phyloP scores from a whole-genome alignment of 306 rosid species.

The Prunus mume region DNA sequence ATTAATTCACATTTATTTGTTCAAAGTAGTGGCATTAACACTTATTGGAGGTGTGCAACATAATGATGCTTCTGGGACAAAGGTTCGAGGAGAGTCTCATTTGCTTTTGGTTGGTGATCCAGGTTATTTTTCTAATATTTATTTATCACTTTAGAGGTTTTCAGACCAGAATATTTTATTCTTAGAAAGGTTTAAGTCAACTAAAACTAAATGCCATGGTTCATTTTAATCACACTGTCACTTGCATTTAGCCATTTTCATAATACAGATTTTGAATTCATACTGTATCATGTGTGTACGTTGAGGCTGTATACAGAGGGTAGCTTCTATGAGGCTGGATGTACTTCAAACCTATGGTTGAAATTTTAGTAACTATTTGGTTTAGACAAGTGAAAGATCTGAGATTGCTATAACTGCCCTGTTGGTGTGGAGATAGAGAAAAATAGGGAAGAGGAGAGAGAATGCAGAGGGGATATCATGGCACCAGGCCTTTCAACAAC shows the following conservation, averaged over 20 bases:
- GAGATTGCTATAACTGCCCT: too few species aligned
- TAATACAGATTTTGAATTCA: not conserved
- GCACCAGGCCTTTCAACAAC: too few species aligned
- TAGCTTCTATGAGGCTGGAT: not conserved
- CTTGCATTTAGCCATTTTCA: not conserved
- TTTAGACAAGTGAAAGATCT: too few species aligned
- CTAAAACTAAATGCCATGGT: not conserved
- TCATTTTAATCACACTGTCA: not conserved
- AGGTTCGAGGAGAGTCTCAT: conserved; percentile 95
- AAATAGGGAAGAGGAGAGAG: too few species aligned
- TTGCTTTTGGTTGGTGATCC: conserved; percentile 96
- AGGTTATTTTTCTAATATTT: conserved; percentile 43
- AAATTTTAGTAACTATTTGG: too few species aligned
- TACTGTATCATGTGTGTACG: not conserved
- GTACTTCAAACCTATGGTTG: not conserved
- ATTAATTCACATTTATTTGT: conserved; percentile 22
- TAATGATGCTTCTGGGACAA: conserved; percentile 84
- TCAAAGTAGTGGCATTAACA: conserved; percentile 72
- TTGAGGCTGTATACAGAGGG: not conserved
- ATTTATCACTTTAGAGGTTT: not conserved
- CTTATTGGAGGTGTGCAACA: conserved; percentile 97
- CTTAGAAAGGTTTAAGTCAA: not conserved
- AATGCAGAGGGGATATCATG: too few species aligned
- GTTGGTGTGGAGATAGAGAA: too few species aligned
- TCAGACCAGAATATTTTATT: not conserved